A percentile compares a stretch with the other conserved stretches of the same genome.
Conservation (phyloP, 352 stramenopile species). For the Globisporangium viniferum region DNA sequence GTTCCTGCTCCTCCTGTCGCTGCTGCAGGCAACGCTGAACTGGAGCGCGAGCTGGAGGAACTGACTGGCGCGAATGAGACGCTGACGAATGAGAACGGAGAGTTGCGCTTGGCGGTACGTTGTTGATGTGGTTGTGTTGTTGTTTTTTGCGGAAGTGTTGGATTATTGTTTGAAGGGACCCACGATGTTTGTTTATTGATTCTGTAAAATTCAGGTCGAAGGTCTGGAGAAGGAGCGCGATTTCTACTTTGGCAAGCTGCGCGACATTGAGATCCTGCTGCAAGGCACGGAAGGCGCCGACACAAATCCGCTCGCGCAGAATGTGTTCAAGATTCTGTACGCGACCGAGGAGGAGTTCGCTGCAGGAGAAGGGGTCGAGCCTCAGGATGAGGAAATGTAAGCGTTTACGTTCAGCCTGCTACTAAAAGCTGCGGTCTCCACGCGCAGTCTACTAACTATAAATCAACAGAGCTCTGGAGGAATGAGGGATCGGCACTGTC, state of each 20-base stretch:
- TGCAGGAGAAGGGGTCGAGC: slow-evolving; percentile 36
- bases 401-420: background rate
- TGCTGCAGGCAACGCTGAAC: slow-evolving; percentile 31
- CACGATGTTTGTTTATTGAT: slow-evolving; percentile 9
- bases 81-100: slow-evolving; percentile 75
- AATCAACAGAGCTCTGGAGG: slow-evolving; percentile 4
- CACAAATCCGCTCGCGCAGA: slow-evolving; percentile 52
- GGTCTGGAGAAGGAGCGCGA: slow-evolving; percentile 94
- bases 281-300: slow-evolving; percentile 64
- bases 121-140: background rate
- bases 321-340: slow-evolving; percentile 87
- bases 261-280: slow-evolving; percentile 96
- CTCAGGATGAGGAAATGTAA: slow-evolving; percentile 58
- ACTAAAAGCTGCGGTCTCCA: background rate
- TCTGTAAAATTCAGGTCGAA: slow-evolving; percentile 49
- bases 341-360: slow-evolving; percentile 64
- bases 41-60: slow-evolving; percentile 79
- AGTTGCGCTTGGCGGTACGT: slow-evolving; percentile 68
- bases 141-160: background rate
- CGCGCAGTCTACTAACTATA: slow-evolving; percentile 7
- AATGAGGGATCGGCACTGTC: background rate
- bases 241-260: slow-evolving; percentile 99
- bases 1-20: slow-evolving; percentile 13
- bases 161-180: background rate
- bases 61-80: slow-evolving; percentile 58